Evolutionary conservation across 2,329 filamentous ascomycete genomes (phyloP).

Genomic region (Ceratocystis destructans): DNA sequence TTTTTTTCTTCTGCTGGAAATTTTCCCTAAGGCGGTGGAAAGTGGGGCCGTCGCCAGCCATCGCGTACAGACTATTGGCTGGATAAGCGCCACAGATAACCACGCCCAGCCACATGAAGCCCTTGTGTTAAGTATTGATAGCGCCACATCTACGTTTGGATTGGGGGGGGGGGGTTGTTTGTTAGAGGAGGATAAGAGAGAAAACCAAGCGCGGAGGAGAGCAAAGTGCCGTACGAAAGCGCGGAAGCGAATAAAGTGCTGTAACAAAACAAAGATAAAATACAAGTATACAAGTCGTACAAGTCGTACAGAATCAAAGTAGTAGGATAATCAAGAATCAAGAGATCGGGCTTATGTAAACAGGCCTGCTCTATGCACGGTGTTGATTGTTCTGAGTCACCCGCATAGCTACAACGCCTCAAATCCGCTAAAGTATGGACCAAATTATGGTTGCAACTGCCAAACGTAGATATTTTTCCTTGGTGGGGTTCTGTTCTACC

Average conservation of each 20-base stretch:
- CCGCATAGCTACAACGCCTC: neutral
- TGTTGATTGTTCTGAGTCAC: neutral
- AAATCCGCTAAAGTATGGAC: neutral
- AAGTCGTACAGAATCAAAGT: no score
- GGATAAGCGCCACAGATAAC: slow-evolving; percentile 16
- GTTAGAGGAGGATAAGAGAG: no score
- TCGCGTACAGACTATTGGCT: slow-evolving; percentile 10
- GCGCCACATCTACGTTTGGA: neutral
- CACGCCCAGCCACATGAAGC: slow-evolving; percentile 8
- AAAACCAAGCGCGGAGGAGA: no score
- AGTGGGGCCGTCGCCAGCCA: slow-evolving; percentile 16
- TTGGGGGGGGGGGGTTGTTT: neutral
- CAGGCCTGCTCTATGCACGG: neutral
- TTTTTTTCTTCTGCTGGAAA: slow-evolving; percentile 14
- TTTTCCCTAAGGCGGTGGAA: slow-evolving; percentile 18
- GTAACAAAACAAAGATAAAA: no score
- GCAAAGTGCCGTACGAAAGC: no score
- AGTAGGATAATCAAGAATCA: no score
- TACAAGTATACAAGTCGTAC: no score
- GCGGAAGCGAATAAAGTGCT: no score
- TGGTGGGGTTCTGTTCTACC: slow-evolving; percentile 8
- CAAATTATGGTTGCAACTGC: neutral
- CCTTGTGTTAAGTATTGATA: neutral
- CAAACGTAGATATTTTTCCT: slow-evolving; percentile 1
- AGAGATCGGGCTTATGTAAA: no score